Base-by-base conservation (phyloP, 2,329 filamentous ascomycete species). In the Berkeleyomyces basicola region DNA sequence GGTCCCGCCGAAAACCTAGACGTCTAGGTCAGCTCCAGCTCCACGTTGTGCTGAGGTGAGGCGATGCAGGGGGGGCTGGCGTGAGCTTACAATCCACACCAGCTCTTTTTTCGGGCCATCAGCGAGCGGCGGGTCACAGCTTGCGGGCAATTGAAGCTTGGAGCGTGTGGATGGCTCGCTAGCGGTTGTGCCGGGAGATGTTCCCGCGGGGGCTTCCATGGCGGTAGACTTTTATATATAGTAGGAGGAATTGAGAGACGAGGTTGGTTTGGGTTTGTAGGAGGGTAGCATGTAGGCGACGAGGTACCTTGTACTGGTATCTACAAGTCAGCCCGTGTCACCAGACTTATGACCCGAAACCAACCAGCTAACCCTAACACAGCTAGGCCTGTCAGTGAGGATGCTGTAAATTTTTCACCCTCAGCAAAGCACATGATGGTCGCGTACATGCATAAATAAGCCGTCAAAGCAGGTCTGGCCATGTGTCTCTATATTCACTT, bases 1-100 rank as follows among this genome's bases (percentile, higher is more conserved):
- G n/a, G 91, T 96, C 58, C 90, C 91, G 58, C 93, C 93, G 73
- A 96, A 99, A 62, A 97, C 79, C 89, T 90, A 65, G 23, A 42
- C 6, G 3, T 39, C 33, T 4, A 39, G 3, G 11, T 55, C 37
- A 55, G 51, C 23, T 14, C 51, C 36, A 3, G 36, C 3, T 3
- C 14, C 6, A 1, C 31, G 51, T 2, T 33, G 37, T 3, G 58
- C 59, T 37, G 58, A 63, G 62, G 59, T 47, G 51, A 43, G 14
- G 23, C 23, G 62, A 11, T 57, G 64, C 23, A 47, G 23, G 44
- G 37, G 9, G 7, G 39, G 47, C 33, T 39, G 59, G 43, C 39
- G 10, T 47, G 58, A 39, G 77, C 83, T 71, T 78, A 93, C 89
- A 71, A 97, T 83, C 92, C 92, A 97, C 75, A 92, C 86, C 66